phyloP scores from a whole-genome alignment of 2,329 filamentous ascomycete species.

The Metarhizium sp. region DNA sequence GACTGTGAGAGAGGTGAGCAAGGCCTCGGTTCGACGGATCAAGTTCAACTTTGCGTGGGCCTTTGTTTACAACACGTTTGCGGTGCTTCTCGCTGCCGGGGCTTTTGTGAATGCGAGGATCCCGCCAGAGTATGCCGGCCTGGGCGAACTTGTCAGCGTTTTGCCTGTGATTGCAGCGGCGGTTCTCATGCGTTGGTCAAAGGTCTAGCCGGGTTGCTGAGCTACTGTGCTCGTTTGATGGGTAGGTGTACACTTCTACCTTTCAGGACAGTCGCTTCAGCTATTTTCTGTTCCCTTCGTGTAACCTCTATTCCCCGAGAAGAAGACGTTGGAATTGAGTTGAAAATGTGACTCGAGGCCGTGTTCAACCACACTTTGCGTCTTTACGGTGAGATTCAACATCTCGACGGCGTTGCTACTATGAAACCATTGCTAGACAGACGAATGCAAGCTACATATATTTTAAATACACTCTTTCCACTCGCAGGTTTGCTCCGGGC shows the following conservation, averaged over 20 bases:
- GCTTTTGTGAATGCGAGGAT: slow-evolving; percentile 46
- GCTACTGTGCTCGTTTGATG: no score
- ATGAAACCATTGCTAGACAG: no score
- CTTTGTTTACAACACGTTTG: slow-evolving; percentile 60
- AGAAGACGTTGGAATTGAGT: no score
- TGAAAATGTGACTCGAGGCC: no score
- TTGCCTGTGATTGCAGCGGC: slow-evolving; percentile 57
- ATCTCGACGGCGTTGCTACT: neutral
- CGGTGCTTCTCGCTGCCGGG: slow-evolving; percentile 57
- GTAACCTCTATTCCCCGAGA: no score
- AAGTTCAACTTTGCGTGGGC: slow-evolving; percentile 63
- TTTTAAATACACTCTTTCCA: neutral
- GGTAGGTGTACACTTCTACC: no score
- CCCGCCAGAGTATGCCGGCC: slow-evolving; percentile 53
- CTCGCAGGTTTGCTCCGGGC: no score
- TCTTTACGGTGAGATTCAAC: neutral
- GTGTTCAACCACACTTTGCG: no score
- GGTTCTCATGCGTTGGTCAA: slow-evolving; percentile 34
- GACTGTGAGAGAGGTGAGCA: slow-evolving; percentile 45
- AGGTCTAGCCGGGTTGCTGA: slow-evolving; percentile 12
- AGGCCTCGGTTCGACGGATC: slow-evolving; percentile 37
- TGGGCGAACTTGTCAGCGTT: slow-evolving; percentile 68
- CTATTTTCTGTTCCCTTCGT: no score
- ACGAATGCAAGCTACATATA: neutral
- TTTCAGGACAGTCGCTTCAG: no score